Percentiles rank a stretch among this genome's conserved stretches.
These are phyloP conservation scores for Zasmidium angulare DNA, from an alignment of 2,329 filamentous ascomycete species.

Conservation along the genomic window DNA sequence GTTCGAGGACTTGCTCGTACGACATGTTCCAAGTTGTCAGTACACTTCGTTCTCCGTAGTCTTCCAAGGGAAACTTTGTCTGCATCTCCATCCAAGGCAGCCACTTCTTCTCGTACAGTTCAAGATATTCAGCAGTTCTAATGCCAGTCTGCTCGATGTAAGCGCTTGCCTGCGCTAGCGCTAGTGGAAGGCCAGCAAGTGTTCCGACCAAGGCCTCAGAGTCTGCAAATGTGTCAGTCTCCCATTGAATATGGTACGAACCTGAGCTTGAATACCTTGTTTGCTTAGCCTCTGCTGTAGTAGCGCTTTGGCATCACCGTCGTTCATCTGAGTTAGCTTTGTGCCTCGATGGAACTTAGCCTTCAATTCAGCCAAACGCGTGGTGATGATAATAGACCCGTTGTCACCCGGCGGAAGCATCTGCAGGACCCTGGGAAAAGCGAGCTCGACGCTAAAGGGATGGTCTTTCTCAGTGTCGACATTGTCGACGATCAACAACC, in stretches of 20 bases:
- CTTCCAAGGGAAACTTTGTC: conserved; percentile 4
- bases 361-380: conserved; percentile 24
- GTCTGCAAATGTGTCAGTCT: neutral
- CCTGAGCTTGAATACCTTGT: conserved; percentile 7
- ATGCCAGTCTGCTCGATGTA: conserved; percentile 3
- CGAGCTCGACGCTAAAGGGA: conserved; percentile 12
- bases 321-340: conserved; percentile 18
- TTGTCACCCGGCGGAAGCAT: conserved; percentile 24
- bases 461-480: conserved; percentile 31
- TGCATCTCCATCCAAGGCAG: neutral
- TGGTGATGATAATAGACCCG: conserved; percentile 34
- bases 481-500: conserved; percentile 40
- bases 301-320: conserved; percentile 16
- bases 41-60: conserved; percentile 17
- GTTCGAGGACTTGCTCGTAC: conserved; percentile 29
- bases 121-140: neutral
- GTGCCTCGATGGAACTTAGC: conserved; percentile 14
- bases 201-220: neutral
- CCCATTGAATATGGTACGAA: neutral
- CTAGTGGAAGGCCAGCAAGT: conserved; percentile 11
- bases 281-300: too few relatives aligned
- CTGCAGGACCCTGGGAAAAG: conserved; percentile 24
- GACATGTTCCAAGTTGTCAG: conserved; percentile 36
- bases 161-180: conserved; percentile 9
- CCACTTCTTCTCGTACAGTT: conserved; percentile 4